phyloP scores from a whole-genome alignment of 139 green algal species.

The Chlorella sp. region DNA sequence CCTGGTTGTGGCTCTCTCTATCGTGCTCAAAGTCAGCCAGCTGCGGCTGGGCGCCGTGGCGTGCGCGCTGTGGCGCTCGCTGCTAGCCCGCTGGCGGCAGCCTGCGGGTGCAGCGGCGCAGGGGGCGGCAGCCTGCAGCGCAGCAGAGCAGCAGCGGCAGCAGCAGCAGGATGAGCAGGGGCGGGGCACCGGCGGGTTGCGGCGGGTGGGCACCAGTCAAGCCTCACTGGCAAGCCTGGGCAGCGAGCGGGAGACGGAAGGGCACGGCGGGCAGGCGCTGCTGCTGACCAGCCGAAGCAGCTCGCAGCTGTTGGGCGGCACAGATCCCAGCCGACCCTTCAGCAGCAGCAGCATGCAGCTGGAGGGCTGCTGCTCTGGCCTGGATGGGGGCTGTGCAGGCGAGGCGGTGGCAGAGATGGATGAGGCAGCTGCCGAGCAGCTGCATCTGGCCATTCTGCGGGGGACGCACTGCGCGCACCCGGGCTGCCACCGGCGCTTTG shows the following conservation, averaged over 20 bases:
- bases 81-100: background rate
- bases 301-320: background rate
- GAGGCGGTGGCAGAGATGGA: background rate
- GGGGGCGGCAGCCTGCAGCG: background rate
- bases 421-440: background rate
- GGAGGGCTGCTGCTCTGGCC: background rate
- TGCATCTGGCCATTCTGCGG: background rate
- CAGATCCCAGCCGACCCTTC: background rate
- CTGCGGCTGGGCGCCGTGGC: background rate
- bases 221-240: background rate
- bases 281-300: background rate
- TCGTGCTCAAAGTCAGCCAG: conserved; percentile 28
- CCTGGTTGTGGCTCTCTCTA: background rate
- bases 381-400: background rate
- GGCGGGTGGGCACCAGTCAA: background rate
- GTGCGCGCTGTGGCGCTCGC: background rate
- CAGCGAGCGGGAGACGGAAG: background rate
- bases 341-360: background rate
- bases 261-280: background rate
- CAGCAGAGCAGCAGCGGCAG: background rate
- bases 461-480: conserved; percentile 14
- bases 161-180: background rate
- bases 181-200: background rate
- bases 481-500: conserved; percentile 25
- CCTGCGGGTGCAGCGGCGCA: background rate